These are phyloP conservation scores for Mucor piriformis DNA, from an alignment of 371 early-diverging fungal species.

Conservation along the genomic window DNA sequence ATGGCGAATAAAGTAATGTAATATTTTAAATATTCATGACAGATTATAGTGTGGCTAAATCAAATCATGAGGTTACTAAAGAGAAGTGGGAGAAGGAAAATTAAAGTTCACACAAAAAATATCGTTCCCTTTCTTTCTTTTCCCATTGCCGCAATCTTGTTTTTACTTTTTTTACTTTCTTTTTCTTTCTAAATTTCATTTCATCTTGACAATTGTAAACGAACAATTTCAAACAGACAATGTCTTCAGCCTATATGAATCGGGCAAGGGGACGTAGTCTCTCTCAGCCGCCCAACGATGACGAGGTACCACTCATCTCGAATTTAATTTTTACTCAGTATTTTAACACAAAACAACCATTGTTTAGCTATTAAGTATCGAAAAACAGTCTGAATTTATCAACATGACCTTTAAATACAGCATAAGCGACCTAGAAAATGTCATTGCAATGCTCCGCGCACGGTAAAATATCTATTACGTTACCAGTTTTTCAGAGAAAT, in stretches of 20 bases:
- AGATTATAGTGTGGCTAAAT: conserved; percentile 10
- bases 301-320: conserved; percentile 8
- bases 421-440: conserved; percentile 41
- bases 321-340: not conserved
- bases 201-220: not conserved
- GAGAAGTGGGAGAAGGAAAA: not conserved
- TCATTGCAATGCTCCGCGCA: conserved; percentile 36
- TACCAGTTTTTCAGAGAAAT: not conserved
- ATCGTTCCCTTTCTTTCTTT: not conserved
- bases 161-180: not conserved
- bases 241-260: conserved; percentile 14
- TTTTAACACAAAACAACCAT: no score
- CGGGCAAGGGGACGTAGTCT: conserved; percentile 18
- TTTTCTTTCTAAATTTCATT: not conserved
- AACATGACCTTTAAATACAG: conserved; percentile 46
- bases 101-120: not conserved
- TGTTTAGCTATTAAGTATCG: conserved; percentile 25
- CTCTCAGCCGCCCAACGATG: conserved; percentile 14
- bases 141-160: no score
- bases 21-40: conserved; percentile 2
- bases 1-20: not conserved
- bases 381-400: conserved; percentile 42
- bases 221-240: not conserved
- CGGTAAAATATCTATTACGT: conserved; percentile 28
- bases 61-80: conserved; percentile 2